Evolutionary conservation across 2,329 filamentous ascomycete genomes (phyloP), one percentile per base, ranked within the genome.

Genomic region (Apiospora phragmitis): DNA sequence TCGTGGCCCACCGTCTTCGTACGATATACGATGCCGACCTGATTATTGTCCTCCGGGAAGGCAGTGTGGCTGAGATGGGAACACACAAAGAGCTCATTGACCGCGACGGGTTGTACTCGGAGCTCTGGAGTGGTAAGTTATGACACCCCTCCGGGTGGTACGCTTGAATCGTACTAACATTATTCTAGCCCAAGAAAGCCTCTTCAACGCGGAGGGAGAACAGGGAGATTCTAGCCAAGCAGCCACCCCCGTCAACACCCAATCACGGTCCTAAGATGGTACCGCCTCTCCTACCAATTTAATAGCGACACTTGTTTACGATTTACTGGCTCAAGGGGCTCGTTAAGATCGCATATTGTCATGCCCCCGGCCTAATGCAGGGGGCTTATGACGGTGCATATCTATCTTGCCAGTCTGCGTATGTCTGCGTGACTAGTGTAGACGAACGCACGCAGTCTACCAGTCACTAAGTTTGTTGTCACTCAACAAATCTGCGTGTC

Each of bases 11-110:
- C 81, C 89, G 96, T 24, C 83, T 99, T 71, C 89, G 95, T 68
- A 98, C 96, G 0, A 98, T 99, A 74, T 97, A 93, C 77, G 96
- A 98, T 77, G 93, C 93, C 49, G 93, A 98, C 81, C 85, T 95
- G 76, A 98, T 98, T 76, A 95, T 98, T 76, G 96, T 98, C 47
- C 84, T 98, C 70, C 92, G 91, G 79, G 91, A 93, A 72, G 96
- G 96, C 0, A 85, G 85, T 18, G 94, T 98, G n/a, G 94, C 91
- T 2, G 96, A 98, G 83, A 90, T 89, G 80, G 96, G 96, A 18
- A 97, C 93, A 21, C 96, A 99, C 81, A 88, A 92, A 71, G 89
- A 96, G 79, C 83, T 99, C 71, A 90, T 98, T 72, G 92, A 96
- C 75, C 85, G 83, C 21, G 92, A 89, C 14, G 94, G 94, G 0